phyloP scores from a whole-genome alignment of 768 basidiomycete genomes.

The Vishniacozyma victoriae region DNA sequence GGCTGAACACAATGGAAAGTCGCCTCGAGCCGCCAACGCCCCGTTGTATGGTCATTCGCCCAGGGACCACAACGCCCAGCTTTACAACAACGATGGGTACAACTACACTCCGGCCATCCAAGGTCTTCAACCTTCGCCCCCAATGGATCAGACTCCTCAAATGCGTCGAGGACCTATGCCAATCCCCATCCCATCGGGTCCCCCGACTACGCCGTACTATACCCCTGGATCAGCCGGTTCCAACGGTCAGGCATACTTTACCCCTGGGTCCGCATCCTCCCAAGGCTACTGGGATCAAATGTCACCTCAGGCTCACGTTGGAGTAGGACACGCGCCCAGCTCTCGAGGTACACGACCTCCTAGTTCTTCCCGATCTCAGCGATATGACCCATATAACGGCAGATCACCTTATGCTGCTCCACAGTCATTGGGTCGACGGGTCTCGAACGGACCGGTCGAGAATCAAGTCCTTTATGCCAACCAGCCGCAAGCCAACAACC shows the following conservation, averaged over 20 bases:
- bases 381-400: slow-evolving; percentile 20
- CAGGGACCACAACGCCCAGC: slow-evolving; percentile 1
- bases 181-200: slow-evolving; percentile 9
- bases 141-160: slow-evolving; percentile 4
- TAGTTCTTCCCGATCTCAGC: no score
- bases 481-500: slow-evolving; percentile 2
- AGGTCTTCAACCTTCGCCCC: slow-evolving; percentile 7
- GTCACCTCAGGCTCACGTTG: slow-evolving; percentile 12
- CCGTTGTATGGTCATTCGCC: no score
- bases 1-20: slow-evolving; percentile 14
- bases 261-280: slow-evolving; percentile 1
- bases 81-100: slow-evolving; percentile 4
- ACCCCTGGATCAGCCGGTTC: slow-evolving; percentile 10
- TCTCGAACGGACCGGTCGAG: not conserved
- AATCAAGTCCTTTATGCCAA: slow-evolving; percentile 7
- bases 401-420: slow-evolving; percentile 2
- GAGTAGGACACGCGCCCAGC: slow-evolving; percentile 9
- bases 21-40: slow-evolving; percentile 16
- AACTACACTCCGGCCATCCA: slow-evolving; percentile 7
- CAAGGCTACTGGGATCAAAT: slow-evolving; percentile 9
- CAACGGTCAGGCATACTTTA: slow-evolving; percentile 6
- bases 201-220: slow-evolving; percentile 1
- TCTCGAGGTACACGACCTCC: no score
- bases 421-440: slow-evolving; percentile 1
- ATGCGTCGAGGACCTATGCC: slow-evolving; percentile 20